Evolutionary conservation across 768 basidiomycete genomes (phyloP).

Genomic region (Chlorophyllum brunneum): DNA sequence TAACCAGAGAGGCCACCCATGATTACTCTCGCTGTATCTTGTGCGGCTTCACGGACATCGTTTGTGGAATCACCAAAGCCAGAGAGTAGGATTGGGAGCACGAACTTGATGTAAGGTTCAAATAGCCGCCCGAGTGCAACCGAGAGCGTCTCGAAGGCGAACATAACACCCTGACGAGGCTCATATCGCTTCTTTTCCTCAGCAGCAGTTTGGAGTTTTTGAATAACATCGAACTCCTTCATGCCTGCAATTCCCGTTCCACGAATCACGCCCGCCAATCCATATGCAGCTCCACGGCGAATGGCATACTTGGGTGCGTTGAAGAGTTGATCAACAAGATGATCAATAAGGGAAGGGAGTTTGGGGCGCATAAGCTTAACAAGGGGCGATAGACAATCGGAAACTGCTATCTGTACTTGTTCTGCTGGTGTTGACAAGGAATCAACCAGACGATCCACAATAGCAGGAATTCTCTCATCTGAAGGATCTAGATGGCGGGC

Average conservation of each 20-base stretch:
- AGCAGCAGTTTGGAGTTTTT: conserved; percentile 64
- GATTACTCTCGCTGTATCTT: conserved; percentile 88
- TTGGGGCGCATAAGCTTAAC: conserved; percentile 65
- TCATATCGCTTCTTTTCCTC: conserved; percentile 91
- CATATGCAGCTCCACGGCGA: conserved; percentile 97
- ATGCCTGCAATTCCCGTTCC: conserved; percentile 86
- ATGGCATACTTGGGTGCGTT: conserved; percentile 83
- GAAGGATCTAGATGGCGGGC: conserved; percentile 80
- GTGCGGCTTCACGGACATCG: conserved; percentile 91
- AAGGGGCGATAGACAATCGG: conserved; percentile 90
- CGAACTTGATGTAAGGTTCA: conserved; percentile 85
- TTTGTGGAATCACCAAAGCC: conserved; percentile 82
- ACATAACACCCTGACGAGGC: conserved; percentile 89
- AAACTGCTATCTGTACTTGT: conserved; percentile 94
- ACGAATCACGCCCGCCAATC: conserved; percentile 87
- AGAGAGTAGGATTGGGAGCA: conserved; percentile 77
- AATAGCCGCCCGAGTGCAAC: conserved; percentile 84
- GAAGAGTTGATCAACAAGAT: conserved; percentile 73
- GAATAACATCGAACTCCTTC: conserved; percentile 79
- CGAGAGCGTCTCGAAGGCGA: conserved; percentile 91
- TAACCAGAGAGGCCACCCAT: conserved; percentile 95
- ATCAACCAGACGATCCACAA: conserved; percentile 83
- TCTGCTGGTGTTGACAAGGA: conserved; percentile 93
- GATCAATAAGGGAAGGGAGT: conserved; percentile 64
- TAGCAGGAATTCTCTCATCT: conserved; percentile 73